Evolutionary conservation across 768 basidiomycete genomes (phyloP), one percentile per base, ranked within the genome.

Genomic region (Pilatotrama ljubarskyi): DNA sequence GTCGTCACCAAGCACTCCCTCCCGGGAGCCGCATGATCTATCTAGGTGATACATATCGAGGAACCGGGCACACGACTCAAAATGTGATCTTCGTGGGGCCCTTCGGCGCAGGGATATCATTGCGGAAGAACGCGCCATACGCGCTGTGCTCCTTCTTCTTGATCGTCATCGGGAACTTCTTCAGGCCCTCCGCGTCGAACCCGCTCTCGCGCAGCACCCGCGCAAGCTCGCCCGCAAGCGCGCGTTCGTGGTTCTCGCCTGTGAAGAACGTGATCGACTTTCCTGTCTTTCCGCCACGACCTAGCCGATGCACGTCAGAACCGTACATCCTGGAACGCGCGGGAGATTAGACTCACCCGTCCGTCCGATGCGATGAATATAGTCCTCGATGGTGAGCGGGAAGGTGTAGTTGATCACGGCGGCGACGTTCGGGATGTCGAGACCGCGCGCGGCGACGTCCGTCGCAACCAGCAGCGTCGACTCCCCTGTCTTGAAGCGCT

Each of bases 221-320:
- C 65, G 93, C 94, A 56, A 98, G 83, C 72, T 98, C 96, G 8
- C 97, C 97, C 8, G 97, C 95, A 3, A 97, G 79, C 20, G 86
- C 81, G 49, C 84, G 80, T 75, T 97, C 95, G 73, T 97, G 87
- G 40, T 85, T 76, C 54, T 93, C 91, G 5, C 95, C 95, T 0
- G 96, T 98, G 77, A 98, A 98, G 79, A 97, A 98, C 20, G 96
- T 98, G 67, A 97, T 88, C 20, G 93, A 90, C 72, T 92, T 93
- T 55, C 96, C 96, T 38, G 78, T 84, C 70, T 88, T 86, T 11
- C 95, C 95, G 37, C 91, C 96, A 53, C 96, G 90, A 10, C 96
- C 94, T 84, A 74, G 25, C 18, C 22, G 32, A 10, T 5, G 10
- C 10, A 10, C 29, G 29, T 32, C 24, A 40, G n/a, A 3, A 26